These are phyloP conservation scores for Starmerella apicola DNA, from an alignment of 805 yeast genomes.

Conservation along the genomic window DNA sequence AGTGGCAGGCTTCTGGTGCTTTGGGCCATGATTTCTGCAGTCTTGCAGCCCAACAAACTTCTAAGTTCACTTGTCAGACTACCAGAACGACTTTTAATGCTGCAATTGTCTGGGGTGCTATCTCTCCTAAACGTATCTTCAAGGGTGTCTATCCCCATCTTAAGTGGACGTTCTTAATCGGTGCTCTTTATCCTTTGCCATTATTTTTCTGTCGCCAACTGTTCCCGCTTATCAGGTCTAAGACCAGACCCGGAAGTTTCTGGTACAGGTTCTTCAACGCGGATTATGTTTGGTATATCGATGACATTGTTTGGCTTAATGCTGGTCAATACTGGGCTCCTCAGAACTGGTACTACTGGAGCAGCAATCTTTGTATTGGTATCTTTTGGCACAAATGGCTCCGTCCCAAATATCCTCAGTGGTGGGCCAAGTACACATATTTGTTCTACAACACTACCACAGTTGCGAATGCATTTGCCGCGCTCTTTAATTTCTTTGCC, in stretches of 20 bases:
- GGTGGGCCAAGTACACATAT: slow-evolving; percentile 46
- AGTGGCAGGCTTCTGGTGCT: slow-evolving; percentile 27
- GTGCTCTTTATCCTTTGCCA: slow-evolving; percentile 27
- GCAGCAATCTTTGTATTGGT: slow-evolving; percentile 31
- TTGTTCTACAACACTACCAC: slow-evolving; percentile 37
- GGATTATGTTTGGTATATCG: slow-evolving; percentile 7
- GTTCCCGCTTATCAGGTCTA: slow-evolving; percentile 15
- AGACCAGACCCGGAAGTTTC: slow-evolving; percentile 18
- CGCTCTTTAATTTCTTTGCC: slow-evolving; percentile 34
- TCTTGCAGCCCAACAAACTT: slow-evolving; percentile 19
- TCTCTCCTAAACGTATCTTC: slow-evolving; percentile 34
- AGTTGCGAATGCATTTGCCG: slow-evolving; percentile 39
- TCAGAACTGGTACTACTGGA: slow-evolving; percentile 33
- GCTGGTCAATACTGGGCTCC: slow-evolving; percentile 31
- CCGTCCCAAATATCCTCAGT: slow-evolving; percentile 32
- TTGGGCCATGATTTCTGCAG: slow-evolving; percentile 24
- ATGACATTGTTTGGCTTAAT: slow-evolving; percentile 14
- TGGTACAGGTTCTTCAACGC: slow-evolving; percentile 31
- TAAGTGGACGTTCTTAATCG: slow-evolving; percentile 52
- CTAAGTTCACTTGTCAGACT: slow-evolving; percentile 28
- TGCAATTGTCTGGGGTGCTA: slow-evolving; percentile 33
- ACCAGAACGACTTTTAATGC: slow-evolving; percentile 38
- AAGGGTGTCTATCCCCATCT: slow-evolving; percentile 46
- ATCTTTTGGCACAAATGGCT: slow-evolving; percentile 35
- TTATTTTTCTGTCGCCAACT: slow-evolving; percentile 13